These are phyloP conservation scores for Juncus effusus DNA, from an alignment of 176 grass and related monocot species.

Conservation along the genomic window DNA sequence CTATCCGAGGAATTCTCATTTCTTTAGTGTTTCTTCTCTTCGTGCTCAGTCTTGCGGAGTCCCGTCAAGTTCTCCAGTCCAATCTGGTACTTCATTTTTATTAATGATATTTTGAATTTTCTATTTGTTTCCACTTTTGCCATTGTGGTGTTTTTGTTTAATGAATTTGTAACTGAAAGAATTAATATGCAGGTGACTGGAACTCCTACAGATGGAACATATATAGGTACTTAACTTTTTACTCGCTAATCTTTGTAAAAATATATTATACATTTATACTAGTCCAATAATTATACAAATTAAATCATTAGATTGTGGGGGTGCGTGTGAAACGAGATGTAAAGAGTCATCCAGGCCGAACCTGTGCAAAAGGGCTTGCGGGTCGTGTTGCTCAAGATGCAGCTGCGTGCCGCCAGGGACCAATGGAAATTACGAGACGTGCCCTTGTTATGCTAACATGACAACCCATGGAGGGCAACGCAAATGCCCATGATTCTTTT, in stretches of 20 bases:
- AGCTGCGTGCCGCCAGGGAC: slow-evolving; percentile 43
- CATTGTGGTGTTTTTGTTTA: neutral
- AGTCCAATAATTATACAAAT: neutral
- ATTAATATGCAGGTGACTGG: too few species aligned
- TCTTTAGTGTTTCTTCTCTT: slow-evolving; percentile 27
- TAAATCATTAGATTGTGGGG: slow-evolving; percentile 28
- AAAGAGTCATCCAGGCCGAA: slow-evolving; percentile 34
- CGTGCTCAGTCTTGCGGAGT: slow-evolving; percentile 13
- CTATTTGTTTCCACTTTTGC: neutral
- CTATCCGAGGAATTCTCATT: slow-evolving; percentile 10
- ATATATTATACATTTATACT: too few species aligned
- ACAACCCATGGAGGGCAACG: slow-evolving; percentile 27
- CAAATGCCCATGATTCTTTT: slow-evolving; percentile 41
- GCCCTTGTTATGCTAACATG: slow-evolving; percentile 33
- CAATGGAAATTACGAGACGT: slow-evolving; percentile 36
- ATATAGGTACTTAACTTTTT: too few species aligned
- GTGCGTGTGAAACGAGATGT: slow-evolving; percentile 27
- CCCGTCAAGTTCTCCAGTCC: slow-evolving; percentile 2
- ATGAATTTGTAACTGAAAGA: neutral
- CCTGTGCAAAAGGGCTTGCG: slow-evolving; percentile 42
- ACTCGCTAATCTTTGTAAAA: too few species aligned
- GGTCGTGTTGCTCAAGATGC: slow-evolving; percentile 41
- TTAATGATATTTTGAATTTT: neutral
- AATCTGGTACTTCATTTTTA: slow-evolving; percentile 14
- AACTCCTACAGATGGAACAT: too few species aligned